Percentiles rank a stretch among this genome's conserved stretches.
Evolutionary conservation across 208 protist genomes (phyloP).

Genomic region (Acanthamoeba healyi): DNA sequence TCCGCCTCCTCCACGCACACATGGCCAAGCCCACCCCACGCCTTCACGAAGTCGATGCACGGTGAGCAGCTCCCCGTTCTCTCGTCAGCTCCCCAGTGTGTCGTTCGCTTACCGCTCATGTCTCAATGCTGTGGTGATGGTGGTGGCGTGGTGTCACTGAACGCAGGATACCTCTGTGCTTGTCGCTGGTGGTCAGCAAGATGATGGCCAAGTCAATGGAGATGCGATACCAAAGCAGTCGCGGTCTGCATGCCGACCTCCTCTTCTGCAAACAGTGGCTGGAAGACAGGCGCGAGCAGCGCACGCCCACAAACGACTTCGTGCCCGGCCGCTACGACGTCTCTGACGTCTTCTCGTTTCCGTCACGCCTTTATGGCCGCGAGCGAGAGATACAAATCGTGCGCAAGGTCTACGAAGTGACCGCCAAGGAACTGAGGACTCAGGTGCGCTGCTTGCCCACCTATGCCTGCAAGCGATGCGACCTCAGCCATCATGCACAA

Average conservation of each 20-base stretch:
- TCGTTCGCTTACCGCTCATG: neutral
- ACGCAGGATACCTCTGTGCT: neutral
- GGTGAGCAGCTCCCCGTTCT: neutral
- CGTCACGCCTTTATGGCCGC: neutral
- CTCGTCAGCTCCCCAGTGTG: too few species aligned
- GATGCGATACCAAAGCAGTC: constrained; percentile 51
- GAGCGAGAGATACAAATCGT: neutral
- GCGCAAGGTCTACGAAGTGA: neutral
- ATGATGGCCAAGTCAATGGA: constrained; percentile 51
- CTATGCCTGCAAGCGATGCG: too few species aligned
- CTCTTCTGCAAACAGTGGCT: too few species aligned
- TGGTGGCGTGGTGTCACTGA: neutral
- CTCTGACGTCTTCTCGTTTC: constrained; percentile 63
- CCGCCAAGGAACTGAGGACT: neutral
- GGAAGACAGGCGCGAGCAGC: neutral
- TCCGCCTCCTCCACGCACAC: constrained; percentile 67
- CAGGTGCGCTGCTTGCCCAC: neutral
- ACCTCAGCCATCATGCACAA: neutral
- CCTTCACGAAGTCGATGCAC: constrained; percentile 14
- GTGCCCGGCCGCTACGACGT: constrained; percentile 49
- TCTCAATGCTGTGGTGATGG: neutral
- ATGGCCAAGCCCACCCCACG: constrained; percentile 49
- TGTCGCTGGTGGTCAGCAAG: neutral
- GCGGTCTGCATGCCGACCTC: constrained; percentile 1
- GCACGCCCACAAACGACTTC: neutral